Percentiles rank a stretch among this genome's conserved stretches.
Conservation (phyloP, 805 yeast species). For the Saturnispora besseyi region DNA sequence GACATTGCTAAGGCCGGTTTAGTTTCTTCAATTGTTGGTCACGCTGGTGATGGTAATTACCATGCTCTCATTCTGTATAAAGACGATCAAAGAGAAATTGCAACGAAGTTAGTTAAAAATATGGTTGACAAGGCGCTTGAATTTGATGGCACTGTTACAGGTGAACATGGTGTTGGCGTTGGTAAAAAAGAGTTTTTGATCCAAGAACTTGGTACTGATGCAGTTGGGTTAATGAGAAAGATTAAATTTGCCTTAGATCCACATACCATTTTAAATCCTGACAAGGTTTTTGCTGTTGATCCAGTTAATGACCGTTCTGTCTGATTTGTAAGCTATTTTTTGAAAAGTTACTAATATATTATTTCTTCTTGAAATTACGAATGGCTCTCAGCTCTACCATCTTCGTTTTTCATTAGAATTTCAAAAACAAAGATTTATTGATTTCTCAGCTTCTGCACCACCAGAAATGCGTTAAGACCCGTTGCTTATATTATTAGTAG, state of each 20-base stretch:
- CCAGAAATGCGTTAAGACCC: no score
- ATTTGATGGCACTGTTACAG: slow-evolving; percentile 80
- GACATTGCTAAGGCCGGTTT: slow-evolving; percentile 55
- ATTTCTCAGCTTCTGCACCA: no score
- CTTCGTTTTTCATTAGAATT: no score
- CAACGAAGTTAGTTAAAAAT: slow-evolving; percentile 51
- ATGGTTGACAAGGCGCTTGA: slow-evolving; percentile 60
- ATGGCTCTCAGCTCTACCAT: no score
- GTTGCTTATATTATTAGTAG: no score
- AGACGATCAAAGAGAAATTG: slow-evolving; percentile 40
- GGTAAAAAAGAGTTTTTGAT: slow-evolving; percentile 61
- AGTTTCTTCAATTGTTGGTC: slow-evolving; percentile 65
- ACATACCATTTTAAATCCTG: slow-evolving; percentile 65
- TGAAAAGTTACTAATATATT: no score
- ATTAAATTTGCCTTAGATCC: slow-evolving; percentile 73
- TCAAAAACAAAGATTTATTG: no score
- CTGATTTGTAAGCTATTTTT: background rate
- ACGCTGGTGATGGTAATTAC: slow-evolving; percentile 88
- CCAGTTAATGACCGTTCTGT: slow-evolving; percentile 34
- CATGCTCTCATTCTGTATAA: slow-evolving; percentile 62
- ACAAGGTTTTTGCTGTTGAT: slow-evolving; percentile 63
- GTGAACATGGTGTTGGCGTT: slow-evolving; percentile 83
- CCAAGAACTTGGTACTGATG: slow-evolving; percentile 58
- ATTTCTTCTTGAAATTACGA: no score
- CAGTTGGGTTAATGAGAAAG: slow-evolving; percentile 69